Conservation (phyloP, 129 eudicot species). For the Helianthus tuberosus region DNA sequence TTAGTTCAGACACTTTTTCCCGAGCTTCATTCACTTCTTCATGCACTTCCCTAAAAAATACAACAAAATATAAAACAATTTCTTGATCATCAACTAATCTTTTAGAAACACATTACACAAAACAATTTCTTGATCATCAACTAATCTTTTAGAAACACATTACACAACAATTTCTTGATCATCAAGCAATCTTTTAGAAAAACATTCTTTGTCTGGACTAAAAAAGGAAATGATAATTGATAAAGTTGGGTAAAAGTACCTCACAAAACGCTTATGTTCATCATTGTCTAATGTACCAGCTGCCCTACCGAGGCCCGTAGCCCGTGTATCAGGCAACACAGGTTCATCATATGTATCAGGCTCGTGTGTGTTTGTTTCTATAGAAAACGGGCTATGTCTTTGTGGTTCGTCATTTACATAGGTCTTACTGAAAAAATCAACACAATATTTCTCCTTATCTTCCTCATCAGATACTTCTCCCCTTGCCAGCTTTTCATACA, state of each 20-base stretch:
- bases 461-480: constrained; percentile 93
- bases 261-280: constrained; percentile 82
- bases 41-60: constrained; percentile 77
- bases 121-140: too few relatives aligned
- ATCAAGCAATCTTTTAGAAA: constrained; percentile 4
- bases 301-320: constrained; percentile 58
- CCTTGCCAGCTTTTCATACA: constrained; percentile 76
- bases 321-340: constrained; percentile 37
- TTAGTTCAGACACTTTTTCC: constrained; percentile 70
- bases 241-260: constrained; percentile 28
- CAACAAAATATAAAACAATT: constrained; percentile 1
- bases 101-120: neutral
- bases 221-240: neutral
- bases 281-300: constrained; percentile 56
- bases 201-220: neutral
- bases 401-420: constrained; percentile 49
- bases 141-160: too few relatives aligned
- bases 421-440: constrained; percentile 79
- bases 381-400: constrained; percentile 28
- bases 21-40: constrained; percentile 87
- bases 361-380: constrained; percentile 36
- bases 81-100: constrained; percentile 5
- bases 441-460: constrained; percentile 91
- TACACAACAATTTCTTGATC: constrained; percentile 11
- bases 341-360: constrained; percentile 43